Evolutionary conservation across 495 filamentous ascomycete species (phyloP).

Genomic region (Lepidopterella palustris): DNA sequence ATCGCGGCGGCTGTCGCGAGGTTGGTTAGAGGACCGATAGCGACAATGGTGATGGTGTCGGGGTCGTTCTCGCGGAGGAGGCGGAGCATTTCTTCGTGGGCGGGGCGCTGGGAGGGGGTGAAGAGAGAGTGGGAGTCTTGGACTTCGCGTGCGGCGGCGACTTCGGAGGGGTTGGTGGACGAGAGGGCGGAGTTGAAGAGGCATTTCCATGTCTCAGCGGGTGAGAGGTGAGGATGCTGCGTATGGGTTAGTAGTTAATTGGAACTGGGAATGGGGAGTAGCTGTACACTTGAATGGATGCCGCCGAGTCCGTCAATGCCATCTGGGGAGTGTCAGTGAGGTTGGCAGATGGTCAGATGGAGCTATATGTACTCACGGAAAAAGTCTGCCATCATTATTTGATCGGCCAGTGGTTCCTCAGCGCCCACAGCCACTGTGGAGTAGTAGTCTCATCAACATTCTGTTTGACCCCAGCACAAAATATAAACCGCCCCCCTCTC

Average conservation of each 20-base stretch:
- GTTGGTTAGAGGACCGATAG: slow-evolving; percentile 86
- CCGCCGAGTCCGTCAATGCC: slow-evolving; percentile 84
- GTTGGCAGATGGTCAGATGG: background rate
- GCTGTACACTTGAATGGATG: slow-evolving; percentile 70
- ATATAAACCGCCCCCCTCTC: no score
- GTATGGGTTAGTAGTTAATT: background rate
- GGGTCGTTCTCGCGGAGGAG: slow-evolving; percentile 69
- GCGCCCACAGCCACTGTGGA: slow-evolving; percentile 69
- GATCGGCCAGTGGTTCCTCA: slow-evolving; percentile 74
- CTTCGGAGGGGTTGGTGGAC: slow-evolving; percentile 33
- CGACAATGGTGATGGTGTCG: slow-evolving; percentile 82
- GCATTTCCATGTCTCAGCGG: slow-evolving; percentile 74
- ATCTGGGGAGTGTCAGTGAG: slow-evolving; percentile 48
- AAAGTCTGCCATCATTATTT: slow-evolving; percentile 77
- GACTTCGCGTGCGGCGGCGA: slow-evolving; percentile 30
- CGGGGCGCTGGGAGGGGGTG: slow-evolving; percentile 60
- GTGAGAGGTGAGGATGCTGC: slow-evolving; percentile 81
- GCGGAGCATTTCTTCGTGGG: slow-evolving; percentile 80
- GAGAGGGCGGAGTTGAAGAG: slow-evolving; percentile 58
- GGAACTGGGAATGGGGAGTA: background rate
- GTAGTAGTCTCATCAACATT: background rate
- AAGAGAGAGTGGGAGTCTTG: slow-evolving; percentile 46
- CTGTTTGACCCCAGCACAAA: background rate
- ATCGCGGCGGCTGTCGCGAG: slow-evolving; percentile 78
- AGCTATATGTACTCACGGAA: slow-evolving; percentile 60